phyloP scores from a whole-genome alignment of 2,329 filamentous ascomycete genomes.

The Meredithiella fracta region DNA sequence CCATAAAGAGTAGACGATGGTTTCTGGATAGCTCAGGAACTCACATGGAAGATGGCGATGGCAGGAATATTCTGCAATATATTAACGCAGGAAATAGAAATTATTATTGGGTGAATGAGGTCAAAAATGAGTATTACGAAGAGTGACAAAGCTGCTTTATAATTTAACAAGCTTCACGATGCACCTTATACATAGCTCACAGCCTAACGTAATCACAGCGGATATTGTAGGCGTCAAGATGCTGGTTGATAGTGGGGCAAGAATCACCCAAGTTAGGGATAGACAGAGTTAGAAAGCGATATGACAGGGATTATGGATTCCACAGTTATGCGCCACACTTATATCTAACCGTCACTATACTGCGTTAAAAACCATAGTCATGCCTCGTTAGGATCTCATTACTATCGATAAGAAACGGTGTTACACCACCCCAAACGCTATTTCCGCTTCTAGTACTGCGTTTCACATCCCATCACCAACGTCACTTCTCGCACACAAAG shows the following conservation, averaged over 20 bases:
- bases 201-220: too few relatives aligned
- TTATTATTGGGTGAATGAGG: not conserved
- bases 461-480: not conserved
- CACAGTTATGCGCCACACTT: not conserved
- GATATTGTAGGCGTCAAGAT: too few relatives aligned
- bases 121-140: too few relatives aligned
- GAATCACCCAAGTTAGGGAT: not conserved
- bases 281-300: not conserved
- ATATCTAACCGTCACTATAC: not conserved
- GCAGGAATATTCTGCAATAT: too few relatives aligned
- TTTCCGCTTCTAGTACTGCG: not conserved
- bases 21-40: not conserved
- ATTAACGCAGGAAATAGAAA: too few relatives aligned
- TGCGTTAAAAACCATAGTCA: not conserved
- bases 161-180: not conserved
- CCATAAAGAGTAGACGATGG: not conserved
- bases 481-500: not conserved
- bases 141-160: not conserved
- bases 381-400: not conserved
- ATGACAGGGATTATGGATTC: not conserved
- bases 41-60: not conserved
- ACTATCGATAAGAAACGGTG: not conserved
- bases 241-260: not conserved
- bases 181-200: not conserved
- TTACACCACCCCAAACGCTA: not conserved